Base-by-base conservation (phyloP, 192 early-diverging fungal species). In the Backusella tuberculispora region DNA sequence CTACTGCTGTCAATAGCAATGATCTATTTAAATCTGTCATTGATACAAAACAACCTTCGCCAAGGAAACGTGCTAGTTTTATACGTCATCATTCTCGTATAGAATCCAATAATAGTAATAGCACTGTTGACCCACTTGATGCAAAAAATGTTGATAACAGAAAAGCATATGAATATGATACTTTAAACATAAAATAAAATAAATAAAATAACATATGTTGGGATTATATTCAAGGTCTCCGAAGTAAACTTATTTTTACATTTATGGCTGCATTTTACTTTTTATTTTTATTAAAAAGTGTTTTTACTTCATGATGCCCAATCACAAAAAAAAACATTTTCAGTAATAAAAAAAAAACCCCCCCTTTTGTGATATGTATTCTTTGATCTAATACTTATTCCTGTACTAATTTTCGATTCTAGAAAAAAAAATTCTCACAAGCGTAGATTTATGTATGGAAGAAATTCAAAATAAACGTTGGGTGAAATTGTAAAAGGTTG, bases 111-210 rank as follows among this genome's bases (percentile, higher is more conserved):
- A 15, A 29, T 0, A 41, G 41, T 5, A 42, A 10, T 19, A 60
- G 47, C 29, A 43, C 72, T 8, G 65, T 72, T 0, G 78, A 80
- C 66, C 78, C 78, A 19, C 26, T 80, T 47, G 78, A 80, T 75
- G 78, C 78, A 9, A 64, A 67, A 42, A 75, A 80, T 47, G 78
- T 75, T 1, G 78, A 80, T 68, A 75, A 71, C 21, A 69, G 64
- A 19, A 72, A 72, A 48, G 0, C 43, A 8, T 80, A 75, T 60
- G 78, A 80, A 48, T 72, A 71, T 42, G 74, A 76, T 48, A 75
- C 47, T 47, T 65, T 46, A 65, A 65, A 73, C 14, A 29, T 19
- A 67, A 38, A 41, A 24, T 46, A 69, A 69, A 69, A 34, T 34
- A 34, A 34, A 34, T 1, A 34, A 34, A 34, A 2, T 34, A 34